Conservation (phyloP, 495 filamentous ascomycete genomes). For the Penicillium fimorum region DNA sequence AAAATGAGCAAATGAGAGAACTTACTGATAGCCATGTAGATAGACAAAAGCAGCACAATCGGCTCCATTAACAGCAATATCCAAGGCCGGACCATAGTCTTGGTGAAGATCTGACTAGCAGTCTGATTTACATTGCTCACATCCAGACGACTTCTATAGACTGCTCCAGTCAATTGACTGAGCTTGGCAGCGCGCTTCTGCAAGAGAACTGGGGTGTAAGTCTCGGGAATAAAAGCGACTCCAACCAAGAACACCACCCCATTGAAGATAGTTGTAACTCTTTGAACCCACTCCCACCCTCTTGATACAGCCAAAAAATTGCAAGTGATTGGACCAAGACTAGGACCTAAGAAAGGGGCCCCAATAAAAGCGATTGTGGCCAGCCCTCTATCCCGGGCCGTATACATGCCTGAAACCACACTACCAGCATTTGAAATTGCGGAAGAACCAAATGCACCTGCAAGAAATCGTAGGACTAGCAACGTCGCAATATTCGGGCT, state of each 20-base stretch:
- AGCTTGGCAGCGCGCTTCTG: slow-evolving; percentile 39
- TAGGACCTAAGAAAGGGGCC: slow-evolving; percentile 59
- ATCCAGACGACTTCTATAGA: slow-evolving; percentile 28
- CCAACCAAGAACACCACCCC: slow-evolving; percentile 42
- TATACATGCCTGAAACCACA: slow-evolving; percentile 62
- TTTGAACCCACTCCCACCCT: slow-evolving; percentile 60
- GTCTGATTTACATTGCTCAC: slow-evolving; percentile 10
- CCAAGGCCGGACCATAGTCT: slow-evolving; percentile 29
- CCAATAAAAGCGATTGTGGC: slow-evolving; percentile 55
- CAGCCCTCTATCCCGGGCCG: slow-evolving; percentile 52
- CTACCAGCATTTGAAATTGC: slow-evolving; percentile 59
- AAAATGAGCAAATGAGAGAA: background rate
- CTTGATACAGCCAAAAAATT: slow-evolving; percentile 47
- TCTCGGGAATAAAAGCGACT: slow-evolving; percentile 45
- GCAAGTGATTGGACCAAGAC: slow-evolving; percentile 48
- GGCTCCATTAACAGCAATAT: slow-evolving; percentile 34
- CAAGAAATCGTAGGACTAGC: slow-evolving; percentile 47
- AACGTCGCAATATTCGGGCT: slow-evolving; percentile 8
- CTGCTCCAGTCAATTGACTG: slow-evolving; percentile 43
- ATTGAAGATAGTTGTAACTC: slow-evolving; percentile 35
- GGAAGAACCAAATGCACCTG: slow-evolving; percentile 61
- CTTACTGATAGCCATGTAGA: slow-evolving; percentile 59
- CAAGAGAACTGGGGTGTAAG: slow-evolving; percentile 47
- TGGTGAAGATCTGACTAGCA: slow-evolving; percentile 18
- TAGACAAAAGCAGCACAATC: slow-evolving; percentile 52